Conservation (phyloP, 495 filamentous ascomycete genomes). For the Parmelia sp. region DNA sequence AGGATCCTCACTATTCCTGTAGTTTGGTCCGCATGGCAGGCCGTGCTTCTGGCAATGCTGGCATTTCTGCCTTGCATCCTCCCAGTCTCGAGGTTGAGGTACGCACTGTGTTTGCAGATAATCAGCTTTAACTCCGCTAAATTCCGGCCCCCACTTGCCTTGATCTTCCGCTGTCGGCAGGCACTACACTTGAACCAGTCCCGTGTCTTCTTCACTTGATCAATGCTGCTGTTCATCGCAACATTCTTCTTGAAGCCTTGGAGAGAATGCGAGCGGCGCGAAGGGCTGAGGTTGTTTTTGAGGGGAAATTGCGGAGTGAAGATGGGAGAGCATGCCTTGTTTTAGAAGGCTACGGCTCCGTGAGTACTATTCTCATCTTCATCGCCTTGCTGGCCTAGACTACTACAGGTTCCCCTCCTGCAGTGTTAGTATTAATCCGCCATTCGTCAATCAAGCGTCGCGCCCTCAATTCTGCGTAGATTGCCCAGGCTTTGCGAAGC, state of each 20-base stretch:
- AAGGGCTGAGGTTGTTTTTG: neutral
- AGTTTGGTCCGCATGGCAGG: conserved; percentile 1
- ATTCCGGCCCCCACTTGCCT: conserved; percentile 1
- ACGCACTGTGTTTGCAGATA: conserved; percentile 3
- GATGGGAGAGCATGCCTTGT: too few relatives aligned
- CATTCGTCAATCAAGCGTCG: too few relatives aligned
- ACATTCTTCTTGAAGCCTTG: too few relatives aligned
- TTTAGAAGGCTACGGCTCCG: too few relatives aligned
- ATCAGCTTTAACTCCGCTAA: too few relatives aligned
- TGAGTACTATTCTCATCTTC: too few relatives aligned
- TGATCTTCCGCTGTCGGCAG: neutral
- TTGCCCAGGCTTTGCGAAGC: too few relatives aligned
- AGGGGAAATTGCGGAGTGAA: too few relatives aligned
- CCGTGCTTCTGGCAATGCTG: neutral
- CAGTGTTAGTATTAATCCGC: too few relatives aligned
- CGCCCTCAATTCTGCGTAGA: too few relatives aligned
- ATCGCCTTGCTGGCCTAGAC: too few relatives aligned
- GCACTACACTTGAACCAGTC: neutral
- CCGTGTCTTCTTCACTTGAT: conserved; percentile 6
- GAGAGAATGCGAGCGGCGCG: neutral
- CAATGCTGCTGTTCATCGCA: neutral
- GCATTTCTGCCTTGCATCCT: neutral
- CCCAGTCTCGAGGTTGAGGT: conserved; percentile 2
- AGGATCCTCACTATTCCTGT: neutral
- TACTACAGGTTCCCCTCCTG: too few relatives aligned